Percentiles rank a stretch among this genome's conserved stretches.
These are phyloP conservation scores for Lupinus albus DNA, from an alignment of 306 rosid species.

Conservation along the genomic window DNA sequence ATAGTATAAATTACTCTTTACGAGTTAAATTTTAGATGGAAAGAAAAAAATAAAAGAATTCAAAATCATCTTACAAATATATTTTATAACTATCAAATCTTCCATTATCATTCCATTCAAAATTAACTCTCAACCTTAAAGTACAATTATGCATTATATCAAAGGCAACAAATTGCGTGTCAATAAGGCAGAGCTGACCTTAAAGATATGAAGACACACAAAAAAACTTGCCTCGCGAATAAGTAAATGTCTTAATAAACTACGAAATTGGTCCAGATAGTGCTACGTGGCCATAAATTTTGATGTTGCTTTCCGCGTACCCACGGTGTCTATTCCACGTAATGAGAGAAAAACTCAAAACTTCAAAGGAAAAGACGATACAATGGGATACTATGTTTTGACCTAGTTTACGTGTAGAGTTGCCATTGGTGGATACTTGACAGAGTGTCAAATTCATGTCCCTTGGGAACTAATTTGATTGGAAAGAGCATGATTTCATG, in stretches of 20 bases:
- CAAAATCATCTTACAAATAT: too few relatives aligned
- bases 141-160: too few relatives aligned
- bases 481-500: constrained; percentile 41
- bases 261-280: constrained; percentile 25
- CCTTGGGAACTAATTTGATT: constrained; percentile 40
- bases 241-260: constrained; percentile 42
- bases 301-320: constrained; percentile 23
- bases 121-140: too few relatives aligned
- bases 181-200: constrained; percentile 13
- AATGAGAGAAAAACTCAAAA: constrained; percentile 28
- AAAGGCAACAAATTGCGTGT: constrained; percentile 50
- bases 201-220: constrained; percentile 40
- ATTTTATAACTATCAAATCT: too few relatives aligned
- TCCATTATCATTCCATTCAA: too few relatives aligned
- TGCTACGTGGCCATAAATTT: constrained; percentile 46
- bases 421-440: constrained; percentile 44
- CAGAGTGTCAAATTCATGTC: constrained; percentile 58
- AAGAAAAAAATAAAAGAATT: too few relatives aligned
- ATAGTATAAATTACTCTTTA: too few relatives aligned
- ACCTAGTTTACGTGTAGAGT: constrained; percentile 40
- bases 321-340: constrained; percentile 56
- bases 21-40: too few relatives aligned
- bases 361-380: constrained; percentile 46
- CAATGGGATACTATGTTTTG: constrained; percentile 45
- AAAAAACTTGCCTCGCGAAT: constrained; percentile 29